A percentile compares a stretch with the other conserved stretches of the same genome.
phyloP scores from a whole-genome alignment of 2,329 filamentous ascomycete species.

The Paramyrothecium roridum region DNA sequence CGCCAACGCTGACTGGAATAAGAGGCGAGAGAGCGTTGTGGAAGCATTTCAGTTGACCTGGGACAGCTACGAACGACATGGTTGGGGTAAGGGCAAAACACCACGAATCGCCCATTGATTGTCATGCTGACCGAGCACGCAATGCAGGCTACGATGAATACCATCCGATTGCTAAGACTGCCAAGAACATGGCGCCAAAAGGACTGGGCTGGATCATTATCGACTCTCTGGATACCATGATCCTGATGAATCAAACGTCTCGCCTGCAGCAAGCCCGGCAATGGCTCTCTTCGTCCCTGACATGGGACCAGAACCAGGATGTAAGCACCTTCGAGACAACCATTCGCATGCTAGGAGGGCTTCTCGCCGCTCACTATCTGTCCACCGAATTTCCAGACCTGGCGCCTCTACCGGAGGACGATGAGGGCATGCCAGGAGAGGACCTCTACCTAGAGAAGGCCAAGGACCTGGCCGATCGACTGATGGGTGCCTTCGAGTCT shows the following conservation, averaged over 20 bases:
- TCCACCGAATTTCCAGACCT: conserved; percentile 78
- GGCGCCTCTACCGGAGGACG: conserved; percentile 69
- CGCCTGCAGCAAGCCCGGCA: conserved; percentile 80
- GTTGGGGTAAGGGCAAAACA: conserved; percentile 69
- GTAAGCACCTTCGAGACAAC: conserved; percentile 98
- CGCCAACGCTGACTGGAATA: conserved; percentile 66
- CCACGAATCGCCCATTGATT: not conserved
- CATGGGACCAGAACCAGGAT: conserved; percentile 89
- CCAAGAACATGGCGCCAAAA: conserved; percentile 79
- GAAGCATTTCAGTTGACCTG: conserved; percentile 90
- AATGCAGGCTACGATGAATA: conserved; percentile 75
- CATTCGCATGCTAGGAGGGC: conserved; percentile 92
- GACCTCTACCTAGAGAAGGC: conserved; percentile 96
- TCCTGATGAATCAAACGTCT: conserved; percentile 94
- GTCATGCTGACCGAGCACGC: conserved; percentile 20
- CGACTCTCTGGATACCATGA: conserved; percentile 92
- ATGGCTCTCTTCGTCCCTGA: conserved; percentile 79
- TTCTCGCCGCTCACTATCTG: conserved; percentile 93
- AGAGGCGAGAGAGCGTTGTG: conserved; percentile 75
- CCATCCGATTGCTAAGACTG: conserved; percentile 75
- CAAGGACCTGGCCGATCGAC: conserved; percentile 82
- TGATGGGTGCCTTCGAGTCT: conserved; percentile 85
- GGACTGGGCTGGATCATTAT: conserved; percentile 98
- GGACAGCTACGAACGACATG: conserved; percentile 88
- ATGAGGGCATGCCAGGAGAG: conserved; percentile 71